phyloP scores from a whole-genome alignment of 1,139 yeast genomes.

The Meyerozyma elateridarum region DNA sequence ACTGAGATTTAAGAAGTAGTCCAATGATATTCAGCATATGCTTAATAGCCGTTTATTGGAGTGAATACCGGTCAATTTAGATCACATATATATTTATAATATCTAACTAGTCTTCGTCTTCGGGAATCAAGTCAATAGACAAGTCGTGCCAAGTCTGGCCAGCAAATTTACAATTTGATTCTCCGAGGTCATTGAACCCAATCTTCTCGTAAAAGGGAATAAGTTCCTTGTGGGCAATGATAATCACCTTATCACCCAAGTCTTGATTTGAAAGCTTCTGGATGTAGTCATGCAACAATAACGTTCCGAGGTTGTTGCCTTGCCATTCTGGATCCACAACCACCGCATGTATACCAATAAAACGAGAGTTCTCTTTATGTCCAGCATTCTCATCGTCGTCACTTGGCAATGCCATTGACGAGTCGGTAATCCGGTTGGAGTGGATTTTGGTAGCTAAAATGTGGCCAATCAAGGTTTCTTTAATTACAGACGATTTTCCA shows the following conservation, averaged over 20 bases:
- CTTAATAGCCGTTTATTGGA: not conserved
- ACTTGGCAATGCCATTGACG: conserved; percentile 62
- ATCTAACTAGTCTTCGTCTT: conserved; percentile 42
- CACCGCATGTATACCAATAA: conserved; percentile 78
- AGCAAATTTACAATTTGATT: conserved; percentile 55
- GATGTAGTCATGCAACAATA: conserved; percentile 80
- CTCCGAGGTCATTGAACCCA: conserved; percentile 68
- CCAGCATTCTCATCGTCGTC: conserved; percentile 43
- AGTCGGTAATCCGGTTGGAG: conserved; percentile 50
- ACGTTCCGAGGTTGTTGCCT: conserved; percentile 76
- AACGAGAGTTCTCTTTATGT: conserved; percentile 70
- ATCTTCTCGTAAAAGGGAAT: conserved; percentile 74
- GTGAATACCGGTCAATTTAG: too few species aligned
- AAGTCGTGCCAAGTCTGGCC: conserved; percentile 65
- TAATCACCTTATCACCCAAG: conserved; percentile 71
- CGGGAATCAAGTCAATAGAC: conserved; percentile 57
- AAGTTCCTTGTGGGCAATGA: conserved; percentile 67
- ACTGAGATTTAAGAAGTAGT: not conserved
- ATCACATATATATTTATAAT: conserved; percentile 1
- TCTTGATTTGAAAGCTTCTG: conserved; percentile 87
- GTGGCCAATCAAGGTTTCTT: conserved; percentile 77
- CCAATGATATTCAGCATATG: not conserved
- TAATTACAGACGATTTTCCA: conserved; percentile 45
- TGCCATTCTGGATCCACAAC: conserved; percentile 77
- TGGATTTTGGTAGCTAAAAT: conserved; percentile 75